Percentiles rank a stretch among this genome's conserved stretches.
These are phyloP conservation scores for Ecytonucleospora hepatopenaei DNA, from an alignment of 371 early-diverging fungal genomes.

Conservation along the genomic window DNA sequence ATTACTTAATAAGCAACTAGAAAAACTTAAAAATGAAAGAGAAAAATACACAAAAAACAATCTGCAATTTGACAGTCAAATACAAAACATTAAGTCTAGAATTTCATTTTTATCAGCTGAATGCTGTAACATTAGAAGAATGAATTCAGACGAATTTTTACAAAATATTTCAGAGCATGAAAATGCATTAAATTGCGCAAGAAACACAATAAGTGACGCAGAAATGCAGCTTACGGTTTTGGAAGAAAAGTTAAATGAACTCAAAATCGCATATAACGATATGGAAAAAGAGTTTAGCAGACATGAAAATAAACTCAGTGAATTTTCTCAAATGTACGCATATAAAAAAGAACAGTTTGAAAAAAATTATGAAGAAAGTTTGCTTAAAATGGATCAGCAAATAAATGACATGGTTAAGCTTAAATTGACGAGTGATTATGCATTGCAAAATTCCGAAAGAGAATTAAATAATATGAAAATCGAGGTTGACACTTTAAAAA, in stretches of 20 bases:
- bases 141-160: constrained; percentile 15
- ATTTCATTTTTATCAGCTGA: constrained; percentile 42
- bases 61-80: constrained; percentile 22
- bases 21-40: constrained; percentile 52
- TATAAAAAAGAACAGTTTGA: constrained; percentile 57
- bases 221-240: constrained; percentile 14
- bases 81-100: constrained; percentile 30
- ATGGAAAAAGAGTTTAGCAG: constrained; percentile 16
- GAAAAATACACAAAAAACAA: constrained; percentile 24
- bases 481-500: constrained; percentile 30
- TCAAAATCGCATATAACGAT: constrained; percentile 9
- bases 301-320: constrained; percentile 27
- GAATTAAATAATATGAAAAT: constrained; percentile 48
- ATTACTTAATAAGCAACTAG: constrained; percentile 45
- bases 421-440: constrained; percentile 45
- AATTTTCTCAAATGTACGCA: constrained; percentile 48
- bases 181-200: constrained; percentile 17
- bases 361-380: constrained; percentile 41
- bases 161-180: constrained; percentile 16
- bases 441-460: constrained; percentile 52
- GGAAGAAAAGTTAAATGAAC: constrained; percentile 35
- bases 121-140: constrained; percentile 16
- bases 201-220: constrained; percentile 11
- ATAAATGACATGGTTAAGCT: constrained; percentile 55
- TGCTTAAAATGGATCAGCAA: constrained; percentile 52